Evolutionary conservation across 768 basidiomycete genomes (phyloP), one percentile per base, ranked within the genome.

Genomic region (Collybia sordida): DNA sequence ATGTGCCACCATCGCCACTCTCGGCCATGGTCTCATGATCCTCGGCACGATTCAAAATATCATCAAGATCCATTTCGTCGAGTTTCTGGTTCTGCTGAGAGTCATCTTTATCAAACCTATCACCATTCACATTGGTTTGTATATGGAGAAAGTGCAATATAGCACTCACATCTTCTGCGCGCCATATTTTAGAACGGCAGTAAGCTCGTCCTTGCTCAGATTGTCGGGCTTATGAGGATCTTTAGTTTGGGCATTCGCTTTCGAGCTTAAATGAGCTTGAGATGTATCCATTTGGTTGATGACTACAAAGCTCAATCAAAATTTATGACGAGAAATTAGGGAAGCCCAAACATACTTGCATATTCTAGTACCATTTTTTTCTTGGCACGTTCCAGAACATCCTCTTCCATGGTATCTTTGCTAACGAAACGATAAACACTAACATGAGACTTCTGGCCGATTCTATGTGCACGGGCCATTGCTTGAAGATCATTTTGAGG

Each of bases 241-340:
- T 63, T 87, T 90, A 49, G 68, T 59, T 59, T 78, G 76, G 24
- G 78, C 68, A 24, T 66, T 69, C 17, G 80, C 78, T 61, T 93
- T 93, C 49, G 89, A 87, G 64, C 92, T 87, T 46, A 99, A 83
- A 70, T 98, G 92, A 37, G 92, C 91, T 57, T 98, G 97, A 36
- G 95, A 94, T 19, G 97, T 99, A 72, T 99, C 97, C 90, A 98
- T 97, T 72, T 98, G 96, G 71, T 98, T 97, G 77, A 99, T 98
- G 74, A 99, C 94, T 97, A 66, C 41, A 35, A 17, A 39, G 22
- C 27, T 59, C n/a, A 38, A 60, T 64, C 27, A 42, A 24, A 17
- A 47, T 22, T 47, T 8, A 22, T 37, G 18, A 11, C 3, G 22
- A 6, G 27, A 12, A 39, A 24, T 22, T 22, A 18, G 17, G 25